Conservation (phyloP, 2,329 filamentous ascomycete species). For the Alternaria viburni region DNA sequence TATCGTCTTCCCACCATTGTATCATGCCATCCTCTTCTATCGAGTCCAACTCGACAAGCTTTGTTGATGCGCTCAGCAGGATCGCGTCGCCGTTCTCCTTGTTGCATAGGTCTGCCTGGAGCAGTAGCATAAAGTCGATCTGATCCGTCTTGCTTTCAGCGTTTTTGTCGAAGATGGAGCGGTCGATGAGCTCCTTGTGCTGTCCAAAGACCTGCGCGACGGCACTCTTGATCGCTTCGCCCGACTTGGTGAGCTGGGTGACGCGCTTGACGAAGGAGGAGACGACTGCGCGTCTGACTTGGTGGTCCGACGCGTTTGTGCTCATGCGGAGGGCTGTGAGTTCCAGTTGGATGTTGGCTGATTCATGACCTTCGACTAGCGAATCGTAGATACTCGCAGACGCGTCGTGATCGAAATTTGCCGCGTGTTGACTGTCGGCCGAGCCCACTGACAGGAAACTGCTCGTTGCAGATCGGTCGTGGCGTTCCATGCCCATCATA, state of each 20-base stretch:
- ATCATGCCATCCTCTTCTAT: slow-evolving; percentile 88
- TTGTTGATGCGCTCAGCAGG: slow-evolving; percentile 79
- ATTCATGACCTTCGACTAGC: slow-evolving; percentile 71
- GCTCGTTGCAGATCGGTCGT: slow-evolving; percentile 66
- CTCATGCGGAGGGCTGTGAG: slow-evolving; percentile 92
- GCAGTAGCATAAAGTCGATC: slow-evolving; percentile 79
- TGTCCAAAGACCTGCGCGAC: slow-evolving; percentile 52
- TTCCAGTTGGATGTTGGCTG: slow-evolving; percentile 90
- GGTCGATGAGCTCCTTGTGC: slow-evolving; percentile 66
- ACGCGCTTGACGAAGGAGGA: slow-evolving; percentile 84
- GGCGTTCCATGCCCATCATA: slow-evolving; percentile 51
- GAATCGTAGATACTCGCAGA: slow-evolving; percentile 86
- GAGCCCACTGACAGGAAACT: slow-evolving; percentile 78
- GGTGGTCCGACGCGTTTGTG: slow-evolving; percentile 86
- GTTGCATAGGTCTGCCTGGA: slow-evolving; percentile 79
- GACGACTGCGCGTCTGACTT: slow-evolving; percentile 86
- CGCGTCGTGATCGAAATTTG: slow-evolving; percentile 85
- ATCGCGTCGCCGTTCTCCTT: slow-evolving; percentile 69
- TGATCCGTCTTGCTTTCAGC: slow-evolving; percentile 69
- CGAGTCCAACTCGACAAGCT: slow-evolving; percentile 82
- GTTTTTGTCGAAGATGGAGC: slow-evolving; percentile 65
- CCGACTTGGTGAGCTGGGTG: slow-evolving; percentile 68
- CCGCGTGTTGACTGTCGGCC: slow-evolving; percentile 60
- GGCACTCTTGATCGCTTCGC: slow-evolving; percentile 47
- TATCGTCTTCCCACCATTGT: slow-evolving; percentile 83